Conservation (phyloP, 2,329 filamentous ascomycete species). For the Chaetomium sp. region DNA sequence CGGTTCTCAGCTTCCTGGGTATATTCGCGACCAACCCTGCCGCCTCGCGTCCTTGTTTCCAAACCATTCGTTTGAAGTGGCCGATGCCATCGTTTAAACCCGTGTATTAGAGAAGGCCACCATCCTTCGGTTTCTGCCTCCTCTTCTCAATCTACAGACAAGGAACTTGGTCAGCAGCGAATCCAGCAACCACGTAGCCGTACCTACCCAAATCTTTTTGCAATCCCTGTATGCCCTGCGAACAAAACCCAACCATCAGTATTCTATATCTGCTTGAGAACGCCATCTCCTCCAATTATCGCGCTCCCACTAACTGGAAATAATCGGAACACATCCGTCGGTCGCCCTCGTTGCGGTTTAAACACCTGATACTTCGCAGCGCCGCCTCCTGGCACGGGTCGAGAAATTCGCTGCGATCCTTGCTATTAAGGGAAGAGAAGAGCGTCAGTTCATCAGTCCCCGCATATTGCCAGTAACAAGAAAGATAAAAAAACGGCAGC, state of each 20-base stretch:
- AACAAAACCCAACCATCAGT: neutral
- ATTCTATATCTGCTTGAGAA: neutral
- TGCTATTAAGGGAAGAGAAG: slow-evolving; percentile 47
- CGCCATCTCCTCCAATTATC: neutral
- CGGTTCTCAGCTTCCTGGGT: too few species aligned
- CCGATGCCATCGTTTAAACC: too few species aligned
- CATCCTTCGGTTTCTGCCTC: slow-evolving; percentile 9
- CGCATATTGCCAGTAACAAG: too few species aligned
- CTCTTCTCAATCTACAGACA: slow-evolving; percentile 11
- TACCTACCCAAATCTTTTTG: slow-evolving; percentile 81
- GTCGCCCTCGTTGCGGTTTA: slow-evolving; percentile 83
- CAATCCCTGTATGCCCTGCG: slow-evolving; percentile 84
- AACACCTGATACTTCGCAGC: slow-evolving; percentile 73
- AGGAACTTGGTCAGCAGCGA: neutral
- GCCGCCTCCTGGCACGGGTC: slow-evolving; percentile 96
- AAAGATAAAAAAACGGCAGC: neutral
- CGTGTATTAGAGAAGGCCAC: neutral
- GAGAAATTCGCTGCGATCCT: slow-evolving; percentile 81
- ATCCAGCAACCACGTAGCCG: slow-evolving; percentile 15
- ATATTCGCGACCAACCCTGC: too few species aligned
- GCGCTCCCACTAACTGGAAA: slow-evolving; percentile 66
- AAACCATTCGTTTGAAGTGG: too few species aligned
- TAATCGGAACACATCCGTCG: slow-evolving; percentile 88
- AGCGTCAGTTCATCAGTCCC: neutral
- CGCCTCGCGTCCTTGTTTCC: too few species aligned